Evolutionary conservation across 805 yeast species (phyloP), one percentile per base, ranked within the genome.

Genomic region (Metschnikowia proteae): DNA sequence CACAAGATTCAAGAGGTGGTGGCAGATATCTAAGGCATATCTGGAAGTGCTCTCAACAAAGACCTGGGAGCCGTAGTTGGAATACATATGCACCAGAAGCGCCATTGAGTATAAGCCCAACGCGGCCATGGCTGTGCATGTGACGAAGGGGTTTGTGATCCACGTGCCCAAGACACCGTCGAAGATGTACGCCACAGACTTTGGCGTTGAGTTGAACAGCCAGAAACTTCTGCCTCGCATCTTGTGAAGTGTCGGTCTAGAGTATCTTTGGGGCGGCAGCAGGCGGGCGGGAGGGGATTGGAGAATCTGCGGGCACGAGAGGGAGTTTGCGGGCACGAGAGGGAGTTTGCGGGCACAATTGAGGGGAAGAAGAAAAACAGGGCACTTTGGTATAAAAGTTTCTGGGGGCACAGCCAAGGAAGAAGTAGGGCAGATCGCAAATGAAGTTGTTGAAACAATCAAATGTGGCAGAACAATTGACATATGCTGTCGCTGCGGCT

Each of bases 1-100:
- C n/a, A 62, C 11, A 23, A 68, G 22, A 51, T 67, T 66, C 38
- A 69, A 54, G 13, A 55, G 28, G 30, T 65, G 58, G 33, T 67
- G 65, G 5, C 60, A 27, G 11, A 65, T 29, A 43, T 68, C 71
- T 33, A 45, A 46, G 3, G 51, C 51, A 35, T 45, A 47, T 4
- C 49, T 44, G 13, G 44, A 5, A 6, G 17, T 6, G 4, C 10
- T 3, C 7, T 42, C 38, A 11, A 26, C 9, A 9, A 42, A 32
- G 26, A 42, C 45, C 17, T 9, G 35, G 10, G 27, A 2, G 6
- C 45, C 45, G 17, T 42, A 32, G 9, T 13, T 22, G 31, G 5
- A 5, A 9, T 22, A 25, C 32, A 42, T 33, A 7, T 33, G 38
- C 6, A 33, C 9, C 38, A 43, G 39, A 3, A 23, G 22, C 32